Evolutionary conservation across 2,329 filamentous ascomycete species (phyloP).

Genomic region (Dothistroma pini): DNA sequence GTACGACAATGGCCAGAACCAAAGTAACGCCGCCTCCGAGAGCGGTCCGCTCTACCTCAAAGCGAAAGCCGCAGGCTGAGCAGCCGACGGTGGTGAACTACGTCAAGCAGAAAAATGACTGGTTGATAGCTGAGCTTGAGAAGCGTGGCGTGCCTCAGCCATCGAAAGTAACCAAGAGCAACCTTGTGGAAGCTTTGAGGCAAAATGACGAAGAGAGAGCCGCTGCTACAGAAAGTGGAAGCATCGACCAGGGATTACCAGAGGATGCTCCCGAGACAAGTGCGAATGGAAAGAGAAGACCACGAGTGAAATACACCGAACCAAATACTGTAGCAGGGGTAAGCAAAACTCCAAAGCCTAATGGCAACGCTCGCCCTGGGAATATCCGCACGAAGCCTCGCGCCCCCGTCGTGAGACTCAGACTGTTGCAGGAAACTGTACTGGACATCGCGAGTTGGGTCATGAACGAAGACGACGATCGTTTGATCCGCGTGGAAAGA

Average conservation of each 20-base stretch:
- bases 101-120: not conserved
- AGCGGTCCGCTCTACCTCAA: not conserved
- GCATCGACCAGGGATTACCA: too few relatives aligned
- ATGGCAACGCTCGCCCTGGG: not conserved
- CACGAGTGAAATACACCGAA: too few relatives aligned
- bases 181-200: not conserved
- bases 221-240: not conserved
- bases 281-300: too few relatives aligned
- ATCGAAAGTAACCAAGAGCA: not conserved
- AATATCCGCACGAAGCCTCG: not conserved
- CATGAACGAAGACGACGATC: not conserved
- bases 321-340: not conserved
- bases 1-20: not conserved
- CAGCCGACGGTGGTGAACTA: not conserved
- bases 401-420: not conserved
- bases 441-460: not conserved
- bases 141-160: not conserved
- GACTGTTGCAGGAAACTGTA: not conserved
- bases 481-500: not conserved
- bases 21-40: not conserved
- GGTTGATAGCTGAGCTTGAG: not conserved
- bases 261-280: too few relatives aligned
- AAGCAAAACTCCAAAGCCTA: not conserved
- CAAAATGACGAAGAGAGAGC: not conserved
- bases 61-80: not conserved